A percentile compares a stretch with the other conserved stretches of the same genome.
phyloP scores from a whole-genome alignment of 202 grass and related monocot species.

The Setaria viridis region DNA sequence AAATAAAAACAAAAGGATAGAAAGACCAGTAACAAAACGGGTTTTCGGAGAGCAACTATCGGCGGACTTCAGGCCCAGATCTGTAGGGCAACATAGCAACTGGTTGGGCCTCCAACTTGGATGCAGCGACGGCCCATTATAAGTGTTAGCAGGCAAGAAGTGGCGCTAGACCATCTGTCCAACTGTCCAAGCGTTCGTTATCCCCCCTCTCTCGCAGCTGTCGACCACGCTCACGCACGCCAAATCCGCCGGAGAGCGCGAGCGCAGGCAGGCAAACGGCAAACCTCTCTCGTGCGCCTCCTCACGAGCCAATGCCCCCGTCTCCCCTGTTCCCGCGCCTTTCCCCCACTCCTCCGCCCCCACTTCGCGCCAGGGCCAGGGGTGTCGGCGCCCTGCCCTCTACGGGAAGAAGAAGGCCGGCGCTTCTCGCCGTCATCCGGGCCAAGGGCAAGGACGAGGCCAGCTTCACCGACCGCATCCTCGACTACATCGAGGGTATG shows the following conservation, averaged over 20 bases:
- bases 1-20: too few species aligned
- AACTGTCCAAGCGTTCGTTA: conserved; percentile 41
- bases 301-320: conserved; percentile 31
- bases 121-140: too few species aligned
- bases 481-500: conserved; percentile 94
- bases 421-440: conserved; percentile 3
- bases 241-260: conserved; percentile 8
- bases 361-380: not conserved
- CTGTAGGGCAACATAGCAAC: too few species aligned
- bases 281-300: too few species aligned
- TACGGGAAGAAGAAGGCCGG: not conserved
- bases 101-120: too few species aligned
- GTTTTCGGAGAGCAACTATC: too few species aligned
- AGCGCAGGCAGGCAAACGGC: not conserved
- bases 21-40: too few species aligned
- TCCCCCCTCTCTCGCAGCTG: conserved; percentile 2
- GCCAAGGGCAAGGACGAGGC: conserved; percentile 70
- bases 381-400: not conserved
- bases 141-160: too few species aligned
- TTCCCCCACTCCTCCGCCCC: not conserved
- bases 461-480: conserved; percentile 85
- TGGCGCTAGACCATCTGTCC: too few species aligned
- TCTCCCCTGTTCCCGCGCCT: conserved; percentile 17
- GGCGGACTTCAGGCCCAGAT: too few species aligned
- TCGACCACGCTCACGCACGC: not conserved